Conservation (phyloP, 257 asterid species). For the Nicotiana knightiana region DNA sequence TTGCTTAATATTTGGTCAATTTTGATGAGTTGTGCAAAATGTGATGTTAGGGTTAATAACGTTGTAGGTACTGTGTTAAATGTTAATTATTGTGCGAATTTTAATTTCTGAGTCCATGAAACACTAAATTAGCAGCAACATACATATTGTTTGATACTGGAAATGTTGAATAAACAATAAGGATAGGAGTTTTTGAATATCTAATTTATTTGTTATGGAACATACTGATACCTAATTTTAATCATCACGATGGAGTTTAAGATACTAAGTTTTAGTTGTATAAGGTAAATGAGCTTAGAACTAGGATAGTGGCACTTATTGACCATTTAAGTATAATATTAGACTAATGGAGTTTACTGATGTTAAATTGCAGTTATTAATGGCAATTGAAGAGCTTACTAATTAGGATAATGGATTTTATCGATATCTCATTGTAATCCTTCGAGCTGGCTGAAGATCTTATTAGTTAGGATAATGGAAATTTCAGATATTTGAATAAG, state of each 20-base stretch:
- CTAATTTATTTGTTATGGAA: neutral
- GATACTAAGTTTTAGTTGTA: neutral
- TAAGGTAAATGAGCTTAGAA: neutral
- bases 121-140: neutral
- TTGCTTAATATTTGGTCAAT: neutral
- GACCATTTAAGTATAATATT: neutral
- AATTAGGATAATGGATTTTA: neutral
- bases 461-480: neutral
- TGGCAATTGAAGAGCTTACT: neutral
- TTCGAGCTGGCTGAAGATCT: neutral
- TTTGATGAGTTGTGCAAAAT: too few species aligned
- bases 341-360: neutral
- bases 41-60: too few species aligned
- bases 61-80: neutral
- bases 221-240: neutral
- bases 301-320: neutral
- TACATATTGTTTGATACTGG: neutral
- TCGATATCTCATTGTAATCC: neutral
- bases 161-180: neutral
- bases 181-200: neutral
- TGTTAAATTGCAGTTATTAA: neutral
- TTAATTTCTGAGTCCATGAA: neutral
- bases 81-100: neutral
- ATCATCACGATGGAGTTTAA: neutral
- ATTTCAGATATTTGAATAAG: neutral